Conservation (phyloP, 371 early-diverging fungal genomes). For the Rhizopus delemar region DNA sequence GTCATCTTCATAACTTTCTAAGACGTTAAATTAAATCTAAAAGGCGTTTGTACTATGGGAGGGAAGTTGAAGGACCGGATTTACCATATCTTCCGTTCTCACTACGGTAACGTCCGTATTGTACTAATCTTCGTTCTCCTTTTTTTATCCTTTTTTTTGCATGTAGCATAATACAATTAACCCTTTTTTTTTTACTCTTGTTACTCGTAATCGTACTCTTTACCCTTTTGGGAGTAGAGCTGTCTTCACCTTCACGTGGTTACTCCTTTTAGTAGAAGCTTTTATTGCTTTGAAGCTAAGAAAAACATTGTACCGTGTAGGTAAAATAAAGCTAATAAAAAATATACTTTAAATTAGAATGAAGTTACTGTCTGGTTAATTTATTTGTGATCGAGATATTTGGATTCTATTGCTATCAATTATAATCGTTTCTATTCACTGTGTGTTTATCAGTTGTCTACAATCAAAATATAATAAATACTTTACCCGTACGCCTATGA, state of each 20-base stretch:
- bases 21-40: too few species aligned
- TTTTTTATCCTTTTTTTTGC: too few species aligned
- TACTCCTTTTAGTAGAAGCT: constrained; percentile 23
- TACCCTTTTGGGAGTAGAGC: constrained; percentile 14
- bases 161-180: too few species aligned
- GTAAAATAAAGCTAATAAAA: constrained; percentile 11
- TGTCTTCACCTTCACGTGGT: constrained; percentile 20
- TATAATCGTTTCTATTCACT: constrained; percentile 12
- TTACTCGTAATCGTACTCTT: too few species aligned
- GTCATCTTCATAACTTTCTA: too few species aligned
- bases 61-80: too few species aligned
- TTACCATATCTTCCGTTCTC: too few species aligned
- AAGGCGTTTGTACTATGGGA: too few species aligned
- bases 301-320: constrained; percentile 15
- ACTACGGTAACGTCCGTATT: too few species aligned
- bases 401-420: constrained; percentile 15
- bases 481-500: constrained; percentile 12
- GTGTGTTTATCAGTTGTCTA: constrained; percentile 15
- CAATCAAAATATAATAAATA: constrained; percentile 18
- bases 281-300: constrained; percentile 23
- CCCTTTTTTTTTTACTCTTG: too few species aligned
- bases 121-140: too few species aligned
- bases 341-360: constrained; percentile 11
- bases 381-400: constrained; percentile 18
- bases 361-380: constrained; percentile 12